Percentiles rank a stretch among this genome's conserved stretches.
Evolutionary conservation across 805 yeast species (phyloP).

Genomic region (Pichia kluyveri): DNA sequence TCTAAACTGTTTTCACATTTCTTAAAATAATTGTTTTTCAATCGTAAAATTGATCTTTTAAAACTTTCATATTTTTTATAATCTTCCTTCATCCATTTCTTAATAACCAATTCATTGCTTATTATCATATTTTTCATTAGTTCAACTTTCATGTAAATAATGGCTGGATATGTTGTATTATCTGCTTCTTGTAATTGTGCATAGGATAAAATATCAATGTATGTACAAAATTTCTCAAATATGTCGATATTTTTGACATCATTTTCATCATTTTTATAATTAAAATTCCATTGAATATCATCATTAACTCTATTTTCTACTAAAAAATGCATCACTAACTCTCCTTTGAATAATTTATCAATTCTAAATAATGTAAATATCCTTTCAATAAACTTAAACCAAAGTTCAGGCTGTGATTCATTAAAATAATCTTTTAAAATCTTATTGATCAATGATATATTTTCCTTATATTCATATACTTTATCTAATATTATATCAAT

Average conservation of each 20-base stretch:
- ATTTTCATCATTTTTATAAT: constrained; percentile 9
- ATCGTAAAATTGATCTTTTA: not conserved
- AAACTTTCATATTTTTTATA: not conserved
- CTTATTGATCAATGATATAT: not conserved
- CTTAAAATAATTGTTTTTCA: constrained; percentile 6
- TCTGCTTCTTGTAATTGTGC: not conserved
- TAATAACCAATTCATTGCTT: constrained; percentile 6
- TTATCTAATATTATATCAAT: not conserved
- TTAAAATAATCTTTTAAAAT: not conserved
- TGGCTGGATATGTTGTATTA: not conserved
- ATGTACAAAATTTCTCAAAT: not conserved
- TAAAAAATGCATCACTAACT: constrained; percentile 12
- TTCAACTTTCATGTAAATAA: constrained; percentile 10
- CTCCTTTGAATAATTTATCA: constrained; percentile 6
- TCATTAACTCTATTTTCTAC: not conserved
- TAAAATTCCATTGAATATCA: no score
- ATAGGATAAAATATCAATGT: no score
- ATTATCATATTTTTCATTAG: constrained; percentile 15
- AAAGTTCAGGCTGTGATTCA: not conserved
- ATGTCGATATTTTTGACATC: not conserved
- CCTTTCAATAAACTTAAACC: constrained; percentile 10
- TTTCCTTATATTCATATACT: not conserved
- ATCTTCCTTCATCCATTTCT: not conserved
- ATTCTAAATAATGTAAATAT: not conserved
- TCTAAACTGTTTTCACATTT: constrained; percentile 1